Conservation (phyloP, 2,329 filamentous ascomycete species). For the Cercospora canescens region DNA sequence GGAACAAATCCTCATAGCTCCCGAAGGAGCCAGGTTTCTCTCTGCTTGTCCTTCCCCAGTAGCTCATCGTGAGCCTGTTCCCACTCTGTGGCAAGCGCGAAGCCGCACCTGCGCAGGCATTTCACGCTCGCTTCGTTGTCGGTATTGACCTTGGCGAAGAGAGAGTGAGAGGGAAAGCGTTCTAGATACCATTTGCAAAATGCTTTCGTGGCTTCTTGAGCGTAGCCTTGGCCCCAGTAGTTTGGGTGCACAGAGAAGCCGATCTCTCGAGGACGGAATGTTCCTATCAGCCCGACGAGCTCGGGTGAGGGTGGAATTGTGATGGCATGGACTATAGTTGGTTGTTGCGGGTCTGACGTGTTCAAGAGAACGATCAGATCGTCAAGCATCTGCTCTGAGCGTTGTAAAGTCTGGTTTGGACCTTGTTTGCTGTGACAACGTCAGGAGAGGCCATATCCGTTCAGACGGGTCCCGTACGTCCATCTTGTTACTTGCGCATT, state of each 20-base stretch:
- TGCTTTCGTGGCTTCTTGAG: conserved; percentile 16
- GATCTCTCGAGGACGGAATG: conserved; percentile 23
- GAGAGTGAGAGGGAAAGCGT: conserved; percentile 5
- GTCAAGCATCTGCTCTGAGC: conserved; percentile 22
- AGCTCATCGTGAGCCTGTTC: background rate
- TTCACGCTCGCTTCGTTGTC: conserved; percentile 18
- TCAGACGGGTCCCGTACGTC: conserved; percentile 13
- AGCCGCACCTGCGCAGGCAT: conserved; percentile 21
- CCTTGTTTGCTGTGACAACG: conserved; percentile 19
- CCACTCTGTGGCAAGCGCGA: conserved; percentile 1
- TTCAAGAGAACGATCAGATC: conserved; percentile 23
- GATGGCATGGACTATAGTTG: conserved; percentile 21
- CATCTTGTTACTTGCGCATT: conserved; percentile 19
- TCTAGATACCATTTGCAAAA: conserved; percentile 21
- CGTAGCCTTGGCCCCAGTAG: conserved; percentile 22
- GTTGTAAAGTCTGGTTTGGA: conserved; percentile 13
- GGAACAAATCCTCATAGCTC: background rate
- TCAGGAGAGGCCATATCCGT: background rate
- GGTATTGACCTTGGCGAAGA: conserved; percentile 24
- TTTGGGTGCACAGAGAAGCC: conserved; percentile 23
- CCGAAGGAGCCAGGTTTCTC: conserved; percentile 5
- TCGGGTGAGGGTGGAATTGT: conserved; percentile 8
- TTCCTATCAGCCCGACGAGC: conserved; percentile 22
- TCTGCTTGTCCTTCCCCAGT: background rate
- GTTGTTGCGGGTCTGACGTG: conserved; percentile 8